These are phyloP conservation scores for Chaetothyriales sp. DNA, from an alignment of 2,329 filamentous ascomycete genomes.

Conservation along the genomic window DNA sequence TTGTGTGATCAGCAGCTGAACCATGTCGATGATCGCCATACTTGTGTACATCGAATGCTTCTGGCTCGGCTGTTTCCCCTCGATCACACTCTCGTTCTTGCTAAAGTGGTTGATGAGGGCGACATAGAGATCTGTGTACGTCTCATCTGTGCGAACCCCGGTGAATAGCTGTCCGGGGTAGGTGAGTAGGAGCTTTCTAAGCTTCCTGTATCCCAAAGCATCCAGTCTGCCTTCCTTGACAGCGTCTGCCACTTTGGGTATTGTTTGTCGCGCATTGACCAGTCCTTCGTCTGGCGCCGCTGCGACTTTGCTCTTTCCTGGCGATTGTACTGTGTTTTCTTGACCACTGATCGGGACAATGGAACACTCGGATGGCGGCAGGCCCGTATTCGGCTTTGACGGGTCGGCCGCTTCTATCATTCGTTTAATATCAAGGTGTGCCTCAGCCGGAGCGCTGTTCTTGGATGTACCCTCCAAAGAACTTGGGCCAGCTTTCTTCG, in stretches of 20 bases:
- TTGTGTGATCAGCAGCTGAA: constrained; percentile 9
- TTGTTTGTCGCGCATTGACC: constrained; percentile 9
- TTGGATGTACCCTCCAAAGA: constrained; percentile 1
- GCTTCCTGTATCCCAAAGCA: constrained; percentile 11
- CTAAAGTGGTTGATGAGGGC: constrained; percentile 8
- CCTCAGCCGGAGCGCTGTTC: background rate
- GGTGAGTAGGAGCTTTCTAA: constrained; percentile 11
- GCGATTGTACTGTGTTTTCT: constrained; percentile 10
- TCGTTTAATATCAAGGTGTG: background rate
- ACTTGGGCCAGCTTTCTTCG: constrained; percentile 1
- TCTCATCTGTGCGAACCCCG: constrained; percentile 2
- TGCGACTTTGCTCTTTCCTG: constrained; percentile 5
- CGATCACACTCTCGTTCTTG: constrained; percentile 8
- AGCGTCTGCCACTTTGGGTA: constrained; percentile 8
- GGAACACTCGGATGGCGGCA: constrained; percentile 1
- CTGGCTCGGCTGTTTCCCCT: constrained; percentile 4
- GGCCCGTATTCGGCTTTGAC: constrained; percentile 1
- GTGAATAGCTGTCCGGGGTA: constrained; percentile 12
- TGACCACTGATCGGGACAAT: constrained; percentile 8
- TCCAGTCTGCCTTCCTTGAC: constrained; percentile 11
- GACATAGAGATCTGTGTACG: constrained; percentile 12
- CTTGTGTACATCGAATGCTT: constrained; percentile 13
- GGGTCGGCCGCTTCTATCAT: constrained; percentile 2
- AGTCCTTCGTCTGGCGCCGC: constrained; percentile 6
- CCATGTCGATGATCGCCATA: constrained; percentile 12